phyloP scores from a whole-genome alignment of 2,329 filamentous ascomycete species.

The Paraphoma sp. region DNA sequence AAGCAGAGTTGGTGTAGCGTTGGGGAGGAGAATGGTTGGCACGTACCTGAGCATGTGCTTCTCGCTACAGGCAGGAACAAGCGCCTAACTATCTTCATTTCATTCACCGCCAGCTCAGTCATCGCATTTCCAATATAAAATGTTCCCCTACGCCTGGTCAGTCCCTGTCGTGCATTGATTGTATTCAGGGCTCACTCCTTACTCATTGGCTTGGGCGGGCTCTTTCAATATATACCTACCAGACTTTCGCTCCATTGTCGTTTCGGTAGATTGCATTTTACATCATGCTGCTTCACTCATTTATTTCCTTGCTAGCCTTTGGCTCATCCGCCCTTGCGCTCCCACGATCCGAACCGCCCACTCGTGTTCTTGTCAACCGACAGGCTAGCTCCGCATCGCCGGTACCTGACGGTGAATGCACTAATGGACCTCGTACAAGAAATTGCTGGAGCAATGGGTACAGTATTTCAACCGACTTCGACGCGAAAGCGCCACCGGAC shows the following conservation, averaged over 20 bases:
- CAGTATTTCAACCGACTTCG: constrained; percentile 55
- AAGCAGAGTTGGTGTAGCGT: neutral
- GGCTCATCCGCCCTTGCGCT: constrained; percentile 35
- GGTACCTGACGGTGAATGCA: constrained; percentile 45
- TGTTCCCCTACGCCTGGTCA: constrained; percentile 7
- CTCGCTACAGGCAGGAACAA: neutral
- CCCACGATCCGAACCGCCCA: constrained; percentile 24
- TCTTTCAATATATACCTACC: constrained; percentile 12
- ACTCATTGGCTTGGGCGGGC: constrained; percentile 16
- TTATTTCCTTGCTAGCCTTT: constrained; percentile 33
- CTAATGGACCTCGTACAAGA: constrained; percentile 48
- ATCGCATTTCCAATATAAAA: constrained; percentile 23
- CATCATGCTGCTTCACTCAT: constrained; percentile 33
- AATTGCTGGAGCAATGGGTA: constrained; percentile 53
- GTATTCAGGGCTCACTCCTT: constrained; percentile 6
- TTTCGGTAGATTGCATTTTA: constrained; percentile 12
- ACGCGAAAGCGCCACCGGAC: constrained; percentile 50
- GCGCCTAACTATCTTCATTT: constrained; percentile 2
- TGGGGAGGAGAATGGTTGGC: neutral
- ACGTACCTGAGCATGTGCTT: neutral
- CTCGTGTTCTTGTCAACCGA: constrained; percentile 29
- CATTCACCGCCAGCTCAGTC: constrained; percentile 5
- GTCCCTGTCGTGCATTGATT: constrained; percentile 10
- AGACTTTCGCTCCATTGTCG: constrained; percentile 5
- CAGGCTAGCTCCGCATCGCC: constrained; percentile 24